Evolutionary conservation across 768 basidiomycete species (phyloP), one percentile per base, ranked within the genome.

Genomic region (Leucosporidium yakuticum): DNA sequence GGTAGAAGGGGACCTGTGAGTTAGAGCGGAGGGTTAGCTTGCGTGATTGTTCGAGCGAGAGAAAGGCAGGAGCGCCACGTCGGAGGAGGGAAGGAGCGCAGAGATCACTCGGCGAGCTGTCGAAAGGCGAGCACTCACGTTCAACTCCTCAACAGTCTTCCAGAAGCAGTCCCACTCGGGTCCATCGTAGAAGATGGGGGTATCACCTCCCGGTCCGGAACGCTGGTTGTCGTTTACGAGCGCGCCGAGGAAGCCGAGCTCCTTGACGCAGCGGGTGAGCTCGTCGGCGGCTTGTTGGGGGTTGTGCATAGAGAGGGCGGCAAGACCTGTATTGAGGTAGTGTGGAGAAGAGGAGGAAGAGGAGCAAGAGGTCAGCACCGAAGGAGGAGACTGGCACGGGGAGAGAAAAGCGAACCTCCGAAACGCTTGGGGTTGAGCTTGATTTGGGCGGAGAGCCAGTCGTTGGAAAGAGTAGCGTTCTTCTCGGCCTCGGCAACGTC

Each of bases 281-380:
- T 70, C 69, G 23, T 68, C 62, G 51, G 68, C 69, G 6, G 69
- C 69, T 36, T 60, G 56, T 25, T 63, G 27, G 27, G 69, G 69
- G 49, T 70, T 68, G 53, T 70, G 69, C 69, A 70, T 70, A 3
- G 67, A 62, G 32, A 70, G 61, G 21, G 66, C 61, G 31, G 69
- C 69, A 27, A 70, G 64, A 50, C 57, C 69, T 44, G 39, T n/a
- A 9, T 44, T 2, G 14, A 15, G 6, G 39, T 44, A 44, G 34
- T 36, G 12, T 6, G 12, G 39, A 15, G 8, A 44, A 15, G 39
- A 44, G 39, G 17, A 12, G 39, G 14, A 15, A 5, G 12, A 5
- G 39, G 39, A 44, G 39, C n/a, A 44, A 15, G 8, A 15, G 39
- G 39, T 3, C 8, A 44, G 11, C 17, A 44, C 11, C 14, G 39